Evolutionary conservation across 192 early-diverging fungal species (phyloP), one percentile per base, ranked within the genome.

Genomic region (Spizellomyces sp.): DNA sequence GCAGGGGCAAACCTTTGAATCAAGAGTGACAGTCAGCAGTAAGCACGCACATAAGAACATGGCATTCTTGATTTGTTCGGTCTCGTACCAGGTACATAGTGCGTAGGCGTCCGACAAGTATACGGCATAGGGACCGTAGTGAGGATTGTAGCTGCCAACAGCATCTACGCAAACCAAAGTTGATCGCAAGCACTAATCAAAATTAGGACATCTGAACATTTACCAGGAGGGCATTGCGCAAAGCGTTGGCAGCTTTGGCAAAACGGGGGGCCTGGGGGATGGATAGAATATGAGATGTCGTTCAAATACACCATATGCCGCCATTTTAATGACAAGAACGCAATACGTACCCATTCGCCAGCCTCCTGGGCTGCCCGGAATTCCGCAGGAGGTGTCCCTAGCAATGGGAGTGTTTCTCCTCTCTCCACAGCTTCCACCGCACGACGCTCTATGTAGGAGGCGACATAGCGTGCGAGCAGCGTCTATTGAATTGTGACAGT

Each of bases 1-100:
- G 62, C 41, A 72, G 48, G 8, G 69, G 69, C 22, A 64, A 9
- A 45, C 70, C 70, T 65, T 61, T n/a, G 59, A 57, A 5, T 67
- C 4, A 55, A 48, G 48, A 36, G 9, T 36, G 3, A 10, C 54
- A 5, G 22, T 57, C 3, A 6, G 10, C 9, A 6, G 3, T 36
- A 36, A 36, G 3, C 27, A 36, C 3, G 1, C 27, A 36, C 27
- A 36, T 36, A 36, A 36, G 1, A 36, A 36, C 27, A 36, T 36
- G 27, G 27, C 27, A 36, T 36, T 36, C 27, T 36, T 36, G 27
- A 36, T 36, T 36, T 36, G 27, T 36, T 36, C 27, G 6, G 54
- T 10, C 21, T 14, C 58, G 8, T 70, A 70, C 69, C 70, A n/a
- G 70, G 70, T 19, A 12, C 17, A 43, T 19, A 19, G n/a, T 58